Percentiles rank a stretch among this genome's conserved stretches.
Conservation (phyloP, 2,329 filamentous ascomycete species). For the Pseudocercospora crystallina region DNA sequence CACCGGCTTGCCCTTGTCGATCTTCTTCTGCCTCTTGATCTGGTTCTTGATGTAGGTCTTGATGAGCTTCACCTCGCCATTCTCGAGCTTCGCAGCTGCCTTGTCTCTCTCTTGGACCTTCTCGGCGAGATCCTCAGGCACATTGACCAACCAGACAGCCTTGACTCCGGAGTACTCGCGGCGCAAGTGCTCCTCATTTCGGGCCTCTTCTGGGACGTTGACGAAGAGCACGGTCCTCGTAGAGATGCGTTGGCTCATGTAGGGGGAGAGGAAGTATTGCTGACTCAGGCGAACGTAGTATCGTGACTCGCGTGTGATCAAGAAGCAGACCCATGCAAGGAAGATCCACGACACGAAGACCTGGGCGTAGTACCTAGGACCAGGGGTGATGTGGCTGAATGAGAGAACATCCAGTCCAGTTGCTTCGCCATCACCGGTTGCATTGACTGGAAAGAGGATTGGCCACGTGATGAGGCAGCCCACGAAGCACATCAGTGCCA, state of each 20-base stretch:
- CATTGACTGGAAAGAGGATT: conserved; percentile 49
- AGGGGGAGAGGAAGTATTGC: conserved; percentile 46
- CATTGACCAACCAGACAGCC: conserved; percentile 47
- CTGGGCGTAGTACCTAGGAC: conserved; percentile 45
- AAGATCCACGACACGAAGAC: conserved; percentile 42
- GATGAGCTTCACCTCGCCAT: conserved; percentile 43
- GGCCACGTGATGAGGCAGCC: conserved; percentile 49
- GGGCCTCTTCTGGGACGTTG: conserved; percentile 42
- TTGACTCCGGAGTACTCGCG: conserved; percentile 40
- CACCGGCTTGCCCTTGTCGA: conserved; percentile 4
- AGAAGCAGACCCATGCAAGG: conserved; percentile 42
- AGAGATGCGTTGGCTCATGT: conserved; percentile 44
- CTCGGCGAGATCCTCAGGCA: conserved; percentile 44
- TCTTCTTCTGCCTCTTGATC: conserved; percentile 28
- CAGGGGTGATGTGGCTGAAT: conserved; percentile 39
- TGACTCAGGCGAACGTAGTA: conserved; percentile 48
- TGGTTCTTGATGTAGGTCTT: conserved; percentile 33
- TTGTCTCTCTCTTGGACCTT: conserved; percentile 46
- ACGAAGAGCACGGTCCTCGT: conserved; percentile 48
- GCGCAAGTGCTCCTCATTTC: conserved; percentile 41
- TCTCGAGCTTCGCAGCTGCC: conserved; percentile 45
- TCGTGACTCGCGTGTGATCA: conserved; percentile 47
- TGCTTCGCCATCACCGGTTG: conserved; percentile 31
- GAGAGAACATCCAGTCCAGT: conserved; percentile 31
- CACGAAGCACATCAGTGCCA: conserved; percentile 42